A percentile compares a stretch with the other conserved stretches of the same genome.
Conservation (phyloP, 2,329 filamentous ascomycete genomes). For the Neurospora crassa region DNA sequence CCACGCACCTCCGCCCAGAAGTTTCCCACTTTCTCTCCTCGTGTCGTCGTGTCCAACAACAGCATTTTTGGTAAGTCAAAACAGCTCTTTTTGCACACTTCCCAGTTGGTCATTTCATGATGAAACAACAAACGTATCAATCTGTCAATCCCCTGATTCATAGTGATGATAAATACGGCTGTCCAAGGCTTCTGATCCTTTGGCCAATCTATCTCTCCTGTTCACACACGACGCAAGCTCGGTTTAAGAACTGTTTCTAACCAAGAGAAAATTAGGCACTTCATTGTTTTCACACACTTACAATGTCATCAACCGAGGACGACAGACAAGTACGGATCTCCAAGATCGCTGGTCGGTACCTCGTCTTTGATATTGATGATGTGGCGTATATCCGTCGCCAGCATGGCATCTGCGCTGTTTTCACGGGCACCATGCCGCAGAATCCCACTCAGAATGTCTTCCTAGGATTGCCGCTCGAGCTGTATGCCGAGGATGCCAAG, state of each 20-base stretch:
- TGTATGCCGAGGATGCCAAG: conserved; percentile 83
- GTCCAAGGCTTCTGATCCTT: conserved; percentile 19
- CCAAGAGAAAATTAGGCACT: not conserved
- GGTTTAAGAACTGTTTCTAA: conserved; percentile 10
- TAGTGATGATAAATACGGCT: conserved; percentile 28
- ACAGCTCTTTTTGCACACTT: conserved; percentile 2
- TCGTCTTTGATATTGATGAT: conserved; percentile 79
- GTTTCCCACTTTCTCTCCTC: conserved; percentile 3
- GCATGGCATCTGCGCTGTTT: conserved; percentile 76
- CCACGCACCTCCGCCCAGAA: not conserved
- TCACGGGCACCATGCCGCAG: conserved; percentile 83
- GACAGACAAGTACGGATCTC: conserved; percentile 61
- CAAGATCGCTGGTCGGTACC: conserved; percentile 67
- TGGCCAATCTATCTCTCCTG: conserved; percentile 23
- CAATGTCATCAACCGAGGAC: conserved; percentile 7
- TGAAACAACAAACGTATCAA: conserved; percentile 37
- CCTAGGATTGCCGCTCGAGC: conserved; percentile 75
- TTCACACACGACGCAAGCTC: conserved; percentile 1
- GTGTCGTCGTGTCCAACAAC: conserved; percentile 13
- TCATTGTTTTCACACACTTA: not conserved
- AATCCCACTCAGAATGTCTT: conserved; percentile 93
- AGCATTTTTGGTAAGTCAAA: conserved; percentile 17
- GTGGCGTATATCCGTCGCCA: conserved; percentile 68
- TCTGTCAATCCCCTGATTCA: conserved; percentile 53
- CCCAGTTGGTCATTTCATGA: conserved; percentile 27